Percentiles rank a stretch among this genome's conserved stretches.
phyloP scores from a whole-genome alignment of 441 rosid genomes.

The Arabidopsis lyrata region DNA sequence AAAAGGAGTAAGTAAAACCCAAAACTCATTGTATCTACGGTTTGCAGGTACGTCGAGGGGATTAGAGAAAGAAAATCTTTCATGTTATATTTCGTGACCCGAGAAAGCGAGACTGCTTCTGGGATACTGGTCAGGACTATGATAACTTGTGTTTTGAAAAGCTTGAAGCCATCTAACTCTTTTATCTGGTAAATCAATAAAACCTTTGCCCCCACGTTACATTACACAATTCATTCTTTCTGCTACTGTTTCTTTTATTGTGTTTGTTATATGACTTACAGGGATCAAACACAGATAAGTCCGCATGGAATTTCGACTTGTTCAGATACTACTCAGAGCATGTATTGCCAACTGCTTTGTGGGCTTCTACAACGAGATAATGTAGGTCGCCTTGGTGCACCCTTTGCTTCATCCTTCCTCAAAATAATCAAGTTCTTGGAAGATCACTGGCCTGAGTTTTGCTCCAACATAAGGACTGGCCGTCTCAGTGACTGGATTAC shows the following conservation, averaged over 20 bases:
- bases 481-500: constrained; percentile 69
- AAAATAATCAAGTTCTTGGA: constrained; percentile 72
- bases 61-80: constrained; percentile 68
- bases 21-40: not conserved
- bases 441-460: constrained; percentile 65
- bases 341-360: constrained; percentile 77
- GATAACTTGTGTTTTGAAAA: constrained; percentile 63
- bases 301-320: constrained; percentile 67
- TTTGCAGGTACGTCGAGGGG: constrained; percentile 62
- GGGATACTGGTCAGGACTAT: constrained; percentile 69
- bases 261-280: constrained; percentile 27
- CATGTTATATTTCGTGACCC: constrained; percentile 60
- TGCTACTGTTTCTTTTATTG: not conserved
- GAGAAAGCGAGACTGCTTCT: constrained; percentile 63
- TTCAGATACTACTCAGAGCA: constrained; percentile 70
- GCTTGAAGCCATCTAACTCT: constrained; percentile 50
- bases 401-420: constrained; percentile 67
- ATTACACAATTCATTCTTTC: not conserved
- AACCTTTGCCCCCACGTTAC: constrained; percentile 7
- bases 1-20: not conserved
- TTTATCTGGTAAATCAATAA: constrained; percentile 45
- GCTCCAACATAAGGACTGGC: constrained; percentile 62
- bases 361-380: constrained; percentile 65
- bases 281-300: constrained; percentile 57
- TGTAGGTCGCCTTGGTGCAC: constrained; percentile 66